Conservation (phyloP, 768 basidiomycete species). For the Pholiota molesta region DNA sequence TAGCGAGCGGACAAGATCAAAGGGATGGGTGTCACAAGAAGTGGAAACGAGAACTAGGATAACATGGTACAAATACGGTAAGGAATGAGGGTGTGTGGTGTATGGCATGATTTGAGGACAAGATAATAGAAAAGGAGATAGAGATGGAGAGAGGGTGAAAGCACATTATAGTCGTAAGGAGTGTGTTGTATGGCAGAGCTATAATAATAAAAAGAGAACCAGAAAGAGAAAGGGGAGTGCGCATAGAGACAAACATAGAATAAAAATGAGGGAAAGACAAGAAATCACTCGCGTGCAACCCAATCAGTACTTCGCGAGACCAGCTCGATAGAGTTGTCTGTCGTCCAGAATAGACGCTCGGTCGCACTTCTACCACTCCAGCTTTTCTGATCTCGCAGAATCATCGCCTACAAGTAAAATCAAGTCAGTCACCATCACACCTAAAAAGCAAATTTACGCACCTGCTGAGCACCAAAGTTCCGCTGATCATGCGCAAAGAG, state of each 20-base stretch:
- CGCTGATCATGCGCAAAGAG: constrained; percentile 92
- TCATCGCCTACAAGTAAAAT: constrained; percentile 73
- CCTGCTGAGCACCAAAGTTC: constrained; percentile 98
- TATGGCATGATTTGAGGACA: constrained; percentile 7
- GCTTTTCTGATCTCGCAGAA: constrained; percentile 92
- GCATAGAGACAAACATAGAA: constrained; percentile 13
- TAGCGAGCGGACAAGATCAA: not conserved
- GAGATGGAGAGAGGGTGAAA: constrained; percentile 8
- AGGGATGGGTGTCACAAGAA: constrained; percentile 17
- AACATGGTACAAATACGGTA: constrained; percentile 19
- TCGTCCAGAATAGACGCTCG: constrained; percentile 91
- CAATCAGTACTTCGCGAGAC: constrained; percentile 85
- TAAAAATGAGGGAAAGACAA: constrained; percentile 7
- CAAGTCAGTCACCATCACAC: constrained; percentile 8
- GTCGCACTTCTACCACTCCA: constrained; percentile 93
- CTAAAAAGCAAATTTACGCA: constrained; percentile 33
- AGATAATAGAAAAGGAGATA: constrained; percentile 10
- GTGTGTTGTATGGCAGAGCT: not conserved
- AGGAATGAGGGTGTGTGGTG: constrained; percentile 11
- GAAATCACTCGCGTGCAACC: constrained; percentile 68
- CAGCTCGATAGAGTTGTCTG: constrained; percentile 88
- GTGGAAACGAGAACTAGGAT: constrained; percentile 12
- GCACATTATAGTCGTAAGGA: constrained; percentile 20
- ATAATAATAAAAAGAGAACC: constrained; percentile 5
- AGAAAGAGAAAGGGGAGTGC: not conserved